These are phyloP conservation scores for Cadophora sp. DNA, from an alignment of 2,329 filamentous ascomycete species.

Conservation along the genomic window DNA sequence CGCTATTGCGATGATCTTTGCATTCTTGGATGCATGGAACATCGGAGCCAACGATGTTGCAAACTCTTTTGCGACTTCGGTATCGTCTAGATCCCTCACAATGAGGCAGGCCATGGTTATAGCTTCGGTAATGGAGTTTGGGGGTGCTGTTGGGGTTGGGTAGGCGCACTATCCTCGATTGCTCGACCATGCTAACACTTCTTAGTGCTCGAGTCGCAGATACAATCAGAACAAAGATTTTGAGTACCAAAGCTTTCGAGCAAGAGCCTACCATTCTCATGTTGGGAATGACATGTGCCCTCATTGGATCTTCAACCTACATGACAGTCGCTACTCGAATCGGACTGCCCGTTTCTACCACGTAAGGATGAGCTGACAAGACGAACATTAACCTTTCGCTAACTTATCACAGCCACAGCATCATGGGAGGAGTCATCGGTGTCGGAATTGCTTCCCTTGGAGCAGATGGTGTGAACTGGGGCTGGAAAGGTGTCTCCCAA, in stretches of 20 bases:
- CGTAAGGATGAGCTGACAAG: conserved; percentile 37
- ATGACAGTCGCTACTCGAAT: conserved; percentile 62
- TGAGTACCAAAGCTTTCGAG: conserved; percentile 56
- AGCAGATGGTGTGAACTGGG: conserved; percentile 51
- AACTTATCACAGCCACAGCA: conserved; percentile 16
- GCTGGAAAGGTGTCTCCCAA: conserved; percentile 62
- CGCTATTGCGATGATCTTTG: conserved; percentile 69
- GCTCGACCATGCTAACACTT: background rate
- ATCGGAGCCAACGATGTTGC: conserved; percentile 71
- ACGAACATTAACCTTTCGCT: background rate
- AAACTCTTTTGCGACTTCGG: conserved; percentile 78
- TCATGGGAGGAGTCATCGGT: conserved; percentile 53
- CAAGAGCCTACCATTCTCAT: conserved; percentile 59
- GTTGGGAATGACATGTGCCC: conserved; percentile 64
- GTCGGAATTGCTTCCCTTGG: conserved; percentile 59
- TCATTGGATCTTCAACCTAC: conserved; percentile 59
- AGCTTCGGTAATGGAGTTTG: conserved; percentile 29
- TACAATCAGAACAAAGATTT: conserved; percentile 67
- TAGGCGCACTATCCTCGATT: background rate
- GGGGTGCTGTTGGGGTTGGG: conserved; percentile 65
- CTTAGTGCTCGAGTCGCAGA: conserved; percentile 59
- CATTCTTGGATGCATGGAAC: conserved; percentile 71
- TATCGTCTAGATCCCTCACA: conserved; percentile 71
- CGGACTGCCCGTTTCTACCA: conserved; percentile 66
- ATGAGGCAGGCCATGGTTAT: conserved; percentile 54